phyloP scores from a whole-genome alignment of 2,329 filamentous ascomycete species.

The Metarhizium sp. region DNA sequence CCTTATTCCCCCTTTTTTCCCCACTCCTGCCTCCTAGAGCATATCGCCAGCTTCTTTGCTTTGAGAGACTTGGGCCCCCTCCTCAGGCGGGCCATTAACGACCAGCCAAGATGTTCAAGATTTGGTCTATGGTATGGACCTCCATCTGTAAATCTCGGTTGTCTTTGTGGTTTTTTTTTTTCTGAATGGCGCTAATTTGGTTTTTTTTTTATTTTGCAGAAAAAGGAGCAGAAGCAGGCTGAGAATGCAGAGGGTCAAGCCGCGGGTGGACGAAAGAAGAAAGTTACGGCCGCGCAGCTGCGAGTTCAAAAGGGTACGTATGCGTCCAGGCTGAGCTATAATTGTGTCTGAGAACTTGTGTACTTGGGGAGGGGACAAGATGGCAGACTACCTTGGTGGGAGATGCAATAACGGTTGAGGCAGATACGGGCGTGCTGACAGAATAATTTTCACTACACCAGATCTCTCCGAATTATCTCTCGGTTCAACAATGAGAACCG shows the following conservation, averaged over 20 bases:
- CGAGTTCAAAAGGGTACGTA: conserved; percentile 83
- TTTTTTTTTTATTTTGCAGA: conserved; percentile 42
- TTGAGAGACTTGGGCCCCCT: neutral
- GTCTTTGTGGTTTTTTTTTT: neutral
- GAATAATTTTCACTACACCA: conserved; percentile 22
- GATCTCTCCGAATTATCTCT: conserved; percentile 76
- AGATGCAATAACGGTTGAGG: neutral
- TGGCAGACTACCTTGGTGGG: neutral
- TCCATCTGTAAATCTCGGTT: neutral
- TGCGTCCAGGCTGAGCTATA: neutral
- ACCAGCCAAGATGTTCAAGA: conserved; percentile 78
- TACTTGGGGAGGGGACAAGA: neutral
- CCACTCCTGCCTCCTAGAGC: neutral
- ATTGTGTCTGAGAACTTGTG: neutral
- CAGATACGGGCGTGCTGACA: neutral
- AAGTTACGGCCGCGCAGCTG: conserved; percentile 91
- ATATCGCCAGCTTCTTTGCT: neutral
- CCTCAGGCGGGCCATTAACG: conserved; percentile 6
- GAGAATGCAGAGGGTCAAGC: conserved; percentile 68
- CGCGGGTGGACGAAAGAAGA: conserved; percentile 83
- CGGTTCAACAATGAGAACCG: conserved; percentile 69
- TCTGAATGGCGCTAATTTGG: neutral
- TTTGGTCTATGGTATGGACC: conserved; percentile 87
- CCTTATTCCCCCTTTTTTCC: neutral
- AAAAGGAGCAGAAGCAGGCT: conserved; percentile 94